phyloP scores from a whole-genome alignment of 139 green algal species.

The Zygnema cylindricum region DNA sequence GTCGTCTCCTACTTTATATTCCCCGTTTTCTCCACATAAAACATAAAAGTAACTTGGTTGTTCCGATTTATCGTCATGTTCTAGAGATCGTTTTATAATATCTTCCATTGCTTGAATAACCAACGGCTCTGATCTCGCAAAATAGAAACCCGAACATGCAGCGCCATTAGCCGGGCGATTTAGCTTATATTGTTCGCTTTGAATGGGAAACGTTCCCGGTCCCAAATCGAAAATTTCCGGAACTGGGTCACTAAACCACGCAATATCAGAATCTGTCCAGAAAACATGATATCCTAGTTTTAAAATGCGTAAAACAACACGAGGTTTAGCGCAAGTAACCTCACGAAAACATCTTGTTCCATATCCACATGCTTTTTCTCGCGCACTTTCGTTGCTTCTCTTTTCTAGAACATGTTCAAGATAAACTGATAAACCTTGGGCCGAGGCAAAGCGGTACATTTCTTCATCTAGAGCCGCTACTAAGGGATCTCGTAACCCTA shows the following conservation, averaged over 20 bases:
- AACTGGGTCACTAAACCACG: constrained; percentile 41
- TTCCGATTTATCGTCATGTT: no score
- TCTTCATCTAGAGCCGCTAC: constrained; percentile 44
- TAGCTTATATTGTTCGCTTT: constrained; percentile 39
- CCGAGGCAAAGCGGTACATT: constrained; percentile 42
- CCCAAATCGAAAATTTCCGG: constrained; percentile 43
- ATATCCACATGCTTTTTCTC: constrained; percentile 17
- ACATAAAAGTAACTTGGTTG: no score
- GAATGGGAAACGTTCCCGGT: constrained; percentile 42
- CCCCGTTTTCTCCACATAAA: no score
- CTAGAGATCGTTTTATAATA: no score
- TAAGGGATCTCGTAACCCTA: constrained; percentile 41
- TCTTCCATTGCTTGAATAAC: constrained; percentile 47
- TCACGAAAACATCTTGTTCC: constrained; percentile 41
- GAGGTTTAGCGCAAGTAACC: constrained; percentile 35
- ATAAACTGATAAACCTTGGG: constrained; percentile 33
- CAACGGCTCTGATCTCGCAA: constrained; percentile 13
- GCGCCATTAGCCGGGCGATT: neutral
- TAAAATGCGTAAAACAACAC: constrained; percentile 31
- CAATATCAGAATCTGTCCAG: constrained; percentile 41
- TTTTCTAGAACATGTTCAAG: constrained; percentile 31
- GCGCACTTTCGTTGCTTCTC: neutral
- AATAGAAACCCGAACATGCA: constrained; percentile 45
- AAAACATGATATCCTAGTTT: constrained; percentile 27
- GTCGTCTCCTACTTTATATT: no score